These are phyloP conservation scores for Fusarium duplospermum DNA, from an alignment of 2,329 filamentous ascomycete genomes.

Conservation along the genomic window DNA sequence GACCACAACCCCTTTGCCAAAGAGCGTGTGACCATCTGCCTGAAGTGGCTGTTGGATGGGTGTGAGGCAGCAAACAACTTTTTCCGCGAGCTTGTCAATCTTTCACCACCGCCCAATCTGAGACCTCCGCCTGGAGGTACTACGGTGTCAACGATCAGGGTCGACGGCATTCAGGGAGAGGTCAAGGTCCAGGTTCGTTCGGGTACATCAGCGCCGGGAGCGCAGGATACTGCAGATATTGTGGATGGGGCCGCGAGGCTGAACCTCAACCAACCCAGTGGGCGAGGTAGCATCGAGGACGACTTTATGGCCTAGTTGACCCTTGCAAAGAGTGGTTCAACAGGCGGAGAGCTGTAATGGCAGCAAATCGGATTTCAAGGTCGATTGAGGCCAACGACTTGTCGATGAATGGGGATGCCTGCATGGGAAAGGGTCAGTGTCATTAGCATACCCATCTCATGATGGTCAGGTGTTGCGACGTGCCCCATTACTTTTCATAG, in stretches of 20 bases:
- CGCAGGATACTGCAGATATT: conserved; percentile 51
- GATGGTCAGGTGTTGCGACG: neutral
- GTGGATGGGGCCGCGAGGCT: conserved; percentile 57
- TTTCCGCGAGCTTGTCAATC: conserved; percentile 71
- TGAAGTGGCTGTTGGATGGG: conserved; percentile 85
- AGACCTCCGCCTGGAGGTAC: conserved; percentile 50
- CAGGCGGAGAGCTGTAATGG: neutral
- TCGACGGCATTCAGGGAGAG: conserved; percentile 68
- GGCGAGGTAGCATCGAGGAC: conserved; percentile 53
- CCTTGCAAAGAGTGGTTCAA: neutral
- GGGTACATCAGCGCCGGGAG: conserved; percentile 41
- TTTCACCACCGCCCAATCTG: conserved; percentile 55
- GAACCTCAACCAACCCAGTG: conserved; percentile 50
- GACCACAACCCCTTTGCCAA: conserved; percentile 95
- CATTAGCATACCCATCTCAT: neutral
- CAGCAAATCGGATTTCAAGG: neutral
- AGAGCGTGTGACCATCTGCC: conserved; percentile 87
- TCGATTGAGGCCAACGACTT: neutral
- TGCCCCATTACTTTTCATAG: neutral
- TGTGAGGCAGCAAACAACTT: conserved; percentile 79
- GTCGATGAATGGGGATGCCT: neutral
- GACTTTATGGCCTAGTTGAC: conserved; percentile 57
- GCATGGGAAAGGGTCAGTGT: neutral
- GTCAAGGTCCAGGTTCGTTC: conserved; percentile 65
- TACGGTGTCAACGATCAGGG: conserved; percentile 58